Evolutionary conservation across 768 basidiomycete species (phyloP).

Genomic region (Collybiopsis luxurians): DNA sequence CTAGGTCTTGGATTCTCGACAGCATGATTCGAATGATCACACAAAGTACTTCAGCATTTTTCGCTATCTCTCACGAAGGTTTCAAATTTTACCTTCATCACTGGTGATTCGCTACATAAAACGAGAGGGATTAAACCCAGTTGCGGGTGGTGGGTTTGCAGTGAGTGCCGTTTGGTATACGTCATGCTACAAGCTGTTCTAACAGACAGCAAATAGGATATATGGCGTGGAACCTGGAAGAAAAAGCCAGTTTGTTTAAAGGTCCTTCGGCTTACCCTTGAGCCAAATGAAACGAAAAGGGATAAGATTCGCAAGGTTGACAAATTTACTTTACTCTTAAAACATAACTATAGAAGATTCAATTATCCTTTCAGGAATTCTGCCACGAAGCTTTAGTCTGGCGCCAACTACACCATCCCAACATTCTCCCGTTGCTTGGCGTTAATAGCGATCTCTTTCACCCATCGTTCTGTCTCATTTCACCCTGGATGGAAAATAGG

Average conservation of each 20-base stretch:
- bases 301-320: background rate
- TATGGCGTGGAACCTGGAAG: background rate
- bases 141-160: constrained; percentile 5
- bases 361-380: constrained; percentile 19
- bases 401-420: constrained; percentile 25
- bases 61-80: background rate
- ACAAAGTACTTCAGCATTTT: background rate
- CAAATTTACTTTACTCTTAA: too few species aligned
- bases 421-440: constrained; percentile 29
- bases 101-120: background rate
- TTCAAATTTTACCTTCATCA: background rate
- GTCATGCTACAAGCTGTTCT: background rate
- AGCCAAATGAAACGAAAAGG: background rate
- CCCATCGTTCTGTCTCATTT: constrained; percentile 18
- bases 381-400: constrained; percentile 27
- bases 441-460: constrained; percentile 11
- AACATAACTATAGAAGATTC: too few species aligned
- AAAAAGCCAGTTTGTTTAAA: too few species aligned
- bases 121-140: background rate
- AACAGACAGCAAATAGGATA: constrained; percentile 5
- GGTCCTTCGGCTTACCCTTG: too few species aligned
- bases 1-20: background rate
- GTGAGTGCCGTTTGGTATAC: background rate
- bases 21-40: background rate
- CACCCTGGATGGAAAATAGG: constrained; percentile 30